These are phyloP conservation scores for Fonsecaea pugnacius DNA, from an alignment of 2,329 filamentous ascomycete species.

Conservation along the genomic window DNA sequence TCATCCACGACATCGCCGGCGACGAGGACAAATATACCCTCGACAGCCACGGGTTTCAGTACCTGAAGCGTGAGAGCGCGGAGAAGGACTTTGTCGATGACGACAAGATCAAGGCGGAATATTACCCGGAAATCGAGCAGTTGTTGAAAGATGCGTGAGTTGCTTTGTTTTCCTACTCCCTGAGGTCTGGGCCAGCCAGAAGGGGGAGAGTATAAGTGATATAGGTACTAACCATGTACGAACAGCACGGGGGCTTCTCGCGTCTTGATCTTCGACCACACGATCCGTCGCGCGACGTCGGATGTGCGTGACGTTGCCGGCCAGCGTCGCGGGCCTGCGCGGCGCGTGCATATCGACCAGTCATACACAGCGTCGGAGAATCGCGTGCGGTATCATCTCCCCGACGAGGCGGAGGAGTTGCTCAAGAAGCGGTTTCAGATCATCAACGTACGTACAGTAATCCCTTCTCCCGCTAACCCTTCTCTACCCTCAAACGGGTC, in stretches of 20 bases:
- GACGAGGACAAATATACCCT: constrained; percentile 48
- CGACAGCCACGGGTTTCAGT: constrained; percentile 46
- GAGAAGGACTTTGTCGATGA: constrained; percentile 43
- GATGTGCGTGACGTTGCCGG: constrained; percentile 38
- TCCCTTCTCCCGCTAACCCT: no score
- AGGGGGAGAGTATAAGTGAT: not conserved
- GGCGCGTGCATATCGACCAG: constrained; percentile 63
- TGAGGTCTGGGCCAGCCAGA: not conserved
- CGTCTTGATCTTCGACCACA: constrained; percentile 66
- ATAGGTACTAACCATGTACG: constrained; percentile 1
- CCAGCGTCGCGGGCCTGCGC: constrained; percentile 61
- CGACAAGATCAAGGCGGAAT: constrained; percentile 40
- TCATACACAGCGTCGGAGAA: constrained; percentile 49
- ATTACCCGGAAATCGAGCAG: constrained; percentile 43
- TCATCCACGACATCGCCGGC: constrained; percentile 51
- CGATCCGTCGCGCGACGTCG: constrained; percentile 53
- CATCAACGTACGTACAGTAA: no score
- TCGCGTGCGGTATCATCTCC: constrained; percentile 51
- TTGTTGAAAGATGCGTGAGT: constrained; percentile 41
- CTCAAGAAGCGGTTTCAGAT: constrained; percentile 54
- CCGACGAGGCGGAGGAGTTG: constrained; percentile 48
- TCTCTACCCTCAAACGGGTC: no score
- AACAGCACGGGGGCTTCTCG: constrained; percentile 59
- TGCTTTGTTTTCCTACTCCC: no score
- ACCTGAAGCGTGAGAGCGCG: constrained; percentile 42